phyloP scores from a whole-genome alignment of 768 basidiomycete genomes.

The Hortiboletus flavorubellus region DNA sequence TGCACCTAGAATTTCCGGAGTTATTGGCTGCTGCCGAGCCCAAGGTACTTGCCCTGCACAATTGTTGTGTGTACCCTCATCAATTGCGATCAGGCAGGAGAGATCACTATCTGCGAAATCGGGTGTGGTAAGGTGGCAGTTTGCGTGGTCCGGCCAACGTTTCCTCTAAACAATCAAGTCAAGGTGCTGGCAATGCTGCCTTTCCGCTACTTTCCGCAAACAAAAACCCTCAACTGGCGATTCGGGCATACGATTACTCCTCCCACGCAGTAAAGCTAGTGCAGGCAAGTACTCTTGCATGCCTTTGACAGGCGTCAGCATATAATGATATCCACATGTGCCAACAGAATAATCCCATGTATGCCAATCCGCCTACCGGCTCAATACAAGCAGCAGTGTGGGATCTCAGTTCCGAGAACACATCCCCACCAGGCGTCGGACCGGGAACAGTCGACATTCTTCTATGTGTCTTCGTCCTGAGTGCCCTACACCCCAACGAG shows the following conservation, averaged over 20 bases:
- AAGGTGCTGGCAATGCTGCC: constrained; percentile 92
- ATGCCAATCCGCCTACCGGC: constrained; percentile 62
- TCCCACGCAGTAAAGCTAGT: constrained; percentile 86
- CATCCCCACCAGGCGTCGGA: constrained; percentile 59
- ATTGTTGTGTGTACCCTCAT: neutral
- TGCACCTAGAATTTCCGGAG: constrained; percentile 94
- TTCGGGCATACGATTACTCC: constrained; percentile 91
- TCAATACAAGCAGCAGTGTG: constrained; percentile 79
- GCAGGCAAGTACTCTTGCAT: constrained; percentile 49
- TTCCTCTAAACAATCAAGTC: constrained; percentile 5
- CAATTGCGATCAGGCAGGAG: constrained; percentile 61
- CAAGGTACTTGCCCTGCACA: constrained; percentile 43
- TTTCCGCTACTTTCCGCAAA: constrained; percentile 87
- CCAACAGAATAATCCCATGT: constrained; percentile 66
- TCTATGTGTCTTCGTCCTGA: constrained; percentile 91
- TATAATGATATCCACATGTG: neutral
- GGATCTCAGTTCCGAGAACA: constrained; percentile 72
- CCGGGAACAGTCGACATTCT: constrained; percentile 80
- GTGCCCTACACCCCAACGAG: constrained; percentile 90
- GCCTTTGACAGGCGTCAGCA: neutral
- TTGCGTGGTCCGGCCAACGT: neutral
- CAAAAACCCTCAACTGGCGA: constrained; percentile 66
- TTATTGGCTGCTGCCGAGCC: constrained; percentile 65
- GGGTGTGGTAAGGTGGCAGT: constrained; percentile 70
- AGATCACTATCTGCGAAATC: constrained; percentile 74